A percentile compares a stretch with the other conserved stretches of the same genome.
These are phyloP conservation scores for Butyriboletus pseudospeciosus DNA, from an alignment of 1,284 basidiomycete species.

Conservation along the genomic window DNA sequence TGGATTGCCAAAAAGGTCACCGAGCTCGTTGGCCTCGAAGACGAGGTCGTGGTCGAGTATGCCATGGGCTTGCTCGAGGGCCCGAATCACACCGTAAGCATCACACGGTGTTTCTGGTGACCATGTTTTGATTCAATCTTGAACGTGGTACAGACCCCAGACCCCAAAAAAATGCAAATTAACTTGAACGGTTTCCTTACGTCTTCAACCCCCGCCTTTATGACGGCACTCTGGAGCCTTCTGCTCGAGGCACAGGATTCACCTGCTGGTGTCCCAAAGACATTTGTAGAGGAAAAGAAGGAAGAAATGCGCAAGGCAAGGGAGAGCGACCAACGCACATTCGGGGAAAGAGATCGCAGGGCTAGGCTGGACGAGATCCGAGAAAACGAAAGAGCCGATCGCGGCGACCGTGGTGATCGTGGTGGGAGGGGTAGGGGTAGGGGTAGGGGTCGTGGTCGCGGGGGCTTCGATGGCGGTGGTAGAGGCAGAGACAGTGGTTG, in stretches of 20 bases:
- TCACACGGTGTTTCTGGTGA: background rate
- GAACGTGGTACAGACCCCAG: conserved; percentile 61
- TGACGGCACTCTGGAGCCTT: conserved; percentile 85
- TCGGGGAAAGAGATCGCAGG: conserved; percentile 69
- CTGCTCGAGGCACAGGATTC: conserved; percentile 88
- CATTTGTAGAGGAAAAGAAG: conserved; percentile 95
- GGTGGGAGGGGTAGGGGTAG: conserved; percentile 47
- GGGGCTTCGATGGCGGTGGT: conserved; percentile 39
- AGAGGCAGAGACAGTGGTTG: conserved; percentile 36
- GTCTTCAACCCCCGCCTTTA: conserved; percentile 77
- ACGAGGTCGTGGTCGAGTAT: conserved; percentile 96
- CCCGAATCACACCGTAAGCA: conserved; percentile 68
- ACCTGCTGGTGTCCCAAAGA: conserved; percentile 85
- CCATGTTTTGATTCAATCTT: background rate
- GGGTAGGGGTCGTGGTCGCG: conserved; percentile 45
- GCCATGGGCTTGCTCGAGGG: conserved; percentile 92
- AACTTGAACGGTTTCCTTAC: conserved; percentile 89
- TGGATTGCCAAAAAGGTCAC: conserved; percentile 93
- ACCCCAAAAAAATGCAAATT: conserved; percentile 95
- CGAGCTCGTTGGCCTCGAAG: conserved; percentile 89
- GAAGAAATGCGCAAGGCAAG: conserved; percentile 80
- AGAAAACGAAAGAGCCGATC: conserved; percentile 49
- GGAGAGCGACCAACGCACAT: conserved; percentile 63
- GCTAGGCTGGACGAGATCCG: conserved; percentile 64
- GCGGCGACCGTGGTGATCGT: conserved; percentile 47